These are phyloP conservation scores for Alternaria sp. DNA, from an alignment of 2,329 filamentous ascomycete species.

Conservation along the genomic window DNA sequence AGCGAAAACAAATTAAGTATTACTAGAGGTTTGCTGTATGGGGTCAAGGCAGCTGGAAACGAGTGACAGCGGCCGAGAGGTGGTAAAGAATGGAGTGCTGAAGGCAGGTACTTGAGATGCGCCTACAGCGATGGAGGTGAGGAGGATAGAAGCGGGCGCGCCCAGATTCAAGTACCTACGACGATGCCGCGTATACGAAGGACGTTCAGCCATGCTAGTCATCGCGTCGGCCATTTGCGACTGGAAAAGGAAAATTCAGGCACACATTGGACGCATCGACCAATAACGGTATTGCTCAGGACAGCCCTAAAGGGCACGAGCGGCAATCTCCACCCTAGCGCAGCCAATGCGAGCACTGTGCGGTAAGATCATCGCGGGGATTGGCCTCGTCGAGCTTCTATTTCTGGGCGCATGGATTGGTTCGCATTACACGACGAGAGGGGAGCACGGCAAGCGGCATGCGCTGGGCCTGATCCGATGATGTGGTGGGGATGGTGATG, in stretches of 20 bases:
- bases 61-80: slow-evolving; percentile 35
- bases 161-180: slow-evolving; percentile 26
- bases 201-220: slow-evolving; percentile 21
- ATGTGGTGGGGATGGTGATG: neutral
- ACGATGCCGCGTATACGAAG: slow-evolving; percentile 13
- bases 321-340: slow-evolving; percentile 33
- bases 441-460: slow-evolving; percentile 16
- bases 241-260: slow-evolving; percentile 17
- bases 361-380: slow-evolving; percentile 31
- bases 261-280: slow-evolving; percentile 11
- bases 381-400: slow-evolving; percentile 24
- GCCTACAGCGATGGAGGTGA: slow-evolving; percentile 33
- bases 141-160: slow-evolving; percentile 18
- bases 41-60: slow-evolving; percentile 23
- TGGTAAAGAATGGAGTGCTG: slow-evolving; percentile 25
- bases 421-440: slow-evolving; percentile 1
- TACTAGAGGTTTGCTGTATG: slow-evolving; percentile 1
- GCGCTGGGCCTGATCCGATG: slow-evolving; percentile 5
- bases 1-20: slow-evolving; percentile 11
- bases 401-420: slow-evolving; percentile 34
- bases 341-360: slow-evolving; percentile 29
- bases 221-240: slow-evolving; percentile 8
- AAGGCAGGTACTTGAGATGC: slow-evolving; percentile 32
- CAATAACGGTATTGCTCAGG: slow-evolving; percentile 20
- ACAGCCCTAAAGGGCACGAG: slow-evolving; percentile 26